Conservation (phyloP, 1,139 yeast species). For the Scheffersomyces insectosa region DNA sequence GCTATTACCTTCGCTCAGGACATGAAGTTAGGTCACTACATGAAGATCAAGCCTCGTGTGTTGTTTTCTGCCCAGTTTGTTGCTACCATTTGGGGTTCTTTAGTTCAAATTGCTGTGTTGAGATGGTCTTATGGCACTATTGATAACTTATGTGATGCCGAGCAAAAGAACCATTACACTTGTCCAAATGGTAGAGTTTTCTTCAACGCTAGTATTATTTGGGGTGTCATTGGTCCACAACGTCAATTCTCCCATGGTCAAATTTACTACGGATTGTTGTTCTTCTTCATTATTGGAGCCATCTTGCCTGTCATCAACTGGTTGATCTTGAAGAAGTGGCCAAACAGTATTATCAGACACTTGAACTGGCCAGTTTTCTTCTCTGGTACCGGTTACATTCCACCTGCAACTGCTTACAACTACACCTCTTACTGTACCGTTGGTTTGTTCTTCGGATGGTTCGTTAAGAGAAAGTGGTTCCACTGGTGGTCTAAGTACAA, state of each 20-base stretch:
- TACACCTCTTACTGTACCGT: slow-evolving; percentile 42
- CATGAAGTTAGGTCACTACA: slow-evolving; percentile 55
- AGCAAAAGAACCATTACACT: slow-evolving; percentile 39
- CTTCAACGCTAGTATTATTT: slow-evolving; percentile 47
- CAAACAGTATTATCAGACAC: slow-evolving; percentile 46
- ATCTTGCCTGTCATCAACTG: slow-evolving; percentile 41
- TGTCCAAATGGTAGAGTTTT: slow-evolving; percentile 48
- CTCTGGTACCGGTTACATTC: slow-evolving; percentile 49
- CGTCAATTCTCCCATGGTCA: slow-evolving; percentile 42
- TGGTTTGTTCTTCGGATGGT: slow-evolving; percentile 34
- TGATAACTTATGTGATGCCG: slow-evolving; percentile 46
- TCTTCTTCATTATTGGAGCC: slow-evolving; percentile 44
- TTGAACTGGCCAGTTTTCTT: slow-evolving; percentile 50
- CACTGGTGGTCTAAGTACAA: slow-evolving; percentile 71
- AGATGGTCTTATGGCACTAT: slow-evolving; percentile 48
- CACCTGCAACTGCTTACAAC: slow-evolving; percentile 49
- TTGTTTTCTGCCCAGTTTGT: slow-evolving; percentile 47
- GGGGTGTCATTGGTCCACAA: slow-evolving; percentile 50
- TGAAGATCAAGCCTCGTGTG: slow-evolving; percentile 51
- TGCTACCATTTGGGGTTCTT: slow-evolving; percentile 47
- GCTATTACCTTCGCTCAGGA: slow-evolving; percentile 56
- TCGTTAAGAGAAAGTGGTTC: slow-evolving; percentile 41
- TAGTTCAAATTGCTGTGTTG: slow-evolving; percentile 46
- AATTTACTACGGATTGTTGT: slow-evolving; percentile 38
- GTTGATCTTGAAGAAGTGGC: slow-evolving; percentile 50